Evolutionary conservation across 139 green algal species (phyloP), one percentile per base, ranked within the genome.

Genomic region (Picochlorum sp.): DNA sequence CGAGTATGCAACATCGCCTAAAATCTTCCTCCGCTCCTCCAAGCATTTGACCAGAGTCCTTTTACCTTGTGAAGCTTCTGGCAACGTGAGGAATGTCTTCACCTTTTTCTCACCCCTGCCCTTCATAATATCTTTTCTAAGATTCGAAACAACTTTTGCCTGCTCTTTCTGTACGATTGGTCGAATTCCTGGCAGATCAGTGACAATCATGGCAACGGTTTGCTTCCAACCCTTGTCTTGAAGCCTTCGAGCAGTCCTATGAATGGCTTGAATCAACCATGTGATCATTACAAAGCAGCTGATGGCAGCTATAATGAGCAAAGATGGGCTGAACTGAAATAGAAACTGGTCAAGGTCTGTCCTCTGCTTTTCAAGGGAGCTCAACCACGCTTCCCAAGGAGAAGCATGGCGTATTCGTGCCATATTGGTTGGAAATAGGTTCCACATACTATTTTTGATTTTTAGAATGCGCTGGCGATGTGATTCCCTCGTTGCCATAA

Each of bases 111-210:
- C 14, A 26, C 14, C 26, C 0, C 26, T 45, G 4, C 44, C 11
- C 30, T 45, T 45, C 30, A 21, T 66, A 16, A 59, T 44, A 20
- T 54, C 34, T 55, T 65, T 56, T 28, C 58, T 10, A 10, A 65
- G 58, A 15, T 52, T 56, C n/a, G 41, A 31, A 6, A 56, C 20
- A 7, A 78, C 38, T 56, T 68, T 60, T 38, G 5, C 68, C 54
- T 72, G 64, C 60, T 84, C n/a, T 6, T 37, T 24, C 24, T 37
- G 16, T 16, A 83, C 75, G 3, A 74, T 41, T 16, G 30, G 28
- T n/a, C 65, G 57, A 2, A 84, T 30, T 24, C 59, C 44, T 2
- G 78, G 78, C 38, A 84, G 61, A 20, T 74, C 65, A 60, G 74
- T 60, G n/a, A 83, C 15, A 4, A 70, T 38, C 14, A 60, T 63